These are phyloP conservation scores for Starmerella stellata DNA, from an alignment of 805 yeast species.

Conservation along the genomic window DNA sequence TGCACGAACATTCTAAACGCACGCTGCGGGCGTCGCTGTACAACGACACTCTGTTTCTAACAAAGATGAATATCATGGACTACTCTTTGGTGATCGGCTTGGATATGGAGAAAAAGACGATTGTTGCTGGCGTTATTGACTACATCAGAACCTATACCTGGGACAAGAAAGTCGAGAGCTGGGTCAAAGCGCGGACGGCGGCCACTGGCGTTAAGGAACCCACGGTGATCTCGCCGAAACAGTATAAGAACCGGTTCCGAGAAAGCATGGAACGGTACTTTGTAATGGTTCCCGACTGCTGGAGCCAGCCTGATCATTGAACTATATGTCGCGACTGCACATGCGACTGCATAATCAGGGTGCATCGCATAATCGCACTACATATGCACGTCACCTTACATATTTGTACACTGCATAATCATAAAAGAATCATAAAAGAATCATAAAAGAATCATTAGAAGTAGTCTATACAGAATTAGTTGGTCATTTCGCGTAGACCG, in stretches of 20 bases:
- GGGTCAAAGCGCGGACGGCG: conserved; percentile 92
- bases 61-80: conserved; percentile 98
- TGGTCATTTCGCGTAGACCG: not conserved
- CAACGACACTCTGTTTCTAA: conserved; percentile 84
- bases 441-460: too few relatives aligned
- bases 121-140: conserved; percentile 86
- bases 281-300: conserved; percentile 72
- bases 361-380: too few relatives aligned
- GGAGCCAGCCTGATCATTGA: conserved; percentile 19
- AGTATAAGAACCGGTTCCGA: conserved; percentile 79
- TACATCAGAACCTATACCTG: conserved; percentile 92
- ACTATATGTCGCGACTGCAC: too few relatives aligned
- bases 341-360: too few relatives aligned
- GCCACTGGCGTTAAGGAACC: conserved; percentile 85
- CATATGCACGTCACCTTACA: too few relatives aligned
- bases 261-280: conserved; percentile 97
- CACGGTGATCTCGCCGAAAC: conserved; percentile 91
- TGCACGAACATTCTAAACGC: conserved; percentile 77
- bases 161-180: conserved; percentile 95
- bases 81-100: conserved; percentile 89
- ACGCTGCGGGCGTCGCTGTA: conserved; percentile 72
- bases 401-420: too few relatives aligned
- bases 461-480: too few relatives aligned
- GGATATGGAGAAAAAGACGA: conserved; percentile 38
- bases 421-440: too few relatives aligned